These are phyloP conservation scores for Solanum pinnatisectum DNA, from an alignment of 257 asterid species.

Conservation along the genomic window DNA sequence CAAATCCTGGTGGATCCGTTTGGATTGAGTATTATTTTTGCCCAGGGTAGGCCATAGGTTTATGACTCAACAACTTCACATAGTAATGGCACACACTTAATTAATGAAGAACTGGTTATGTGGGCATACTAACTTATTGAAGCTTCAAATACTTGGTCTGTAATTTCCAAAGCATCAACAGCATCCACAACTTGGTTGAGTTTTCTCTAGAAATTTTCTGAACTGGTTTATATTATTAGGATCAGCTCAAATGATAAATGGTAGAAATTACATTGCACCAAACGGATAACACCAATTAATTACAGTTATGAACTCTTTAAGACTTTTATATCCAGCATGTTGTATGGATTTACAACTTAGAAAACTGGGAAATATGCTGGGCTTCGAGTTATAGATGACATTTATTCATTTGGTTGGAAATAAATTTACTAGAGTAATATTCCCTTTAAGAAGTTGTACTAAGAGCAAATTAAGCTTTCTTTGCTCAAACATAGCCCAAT, in stretches of 20 bases:
- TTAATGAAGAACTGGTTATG: neutral
- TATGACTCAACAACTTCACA: neutral
- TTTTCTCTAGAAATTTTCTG: neutral
- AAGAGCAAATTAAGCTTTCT: neutral
- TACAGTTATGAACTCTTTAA: neutral
- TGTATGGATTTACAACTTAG: neutral
- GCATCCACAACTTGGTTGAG: neutral
- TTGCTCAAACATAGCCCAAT: neutral
- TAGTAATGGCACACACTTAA: neutral
- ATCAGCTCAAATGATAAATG: neutral
- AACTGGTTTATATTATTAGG: neutral
- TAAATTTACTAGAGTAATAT: neutral
- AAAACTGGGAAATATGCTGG: neutral
- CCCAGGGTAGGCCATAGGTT: neutral
- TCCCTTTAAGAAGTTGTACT: neutral
- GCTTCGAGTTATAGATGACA: neutral
- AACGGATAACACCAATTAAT: neutral
- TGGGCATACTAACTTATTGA: neutral
- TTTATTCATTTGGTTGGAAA: neutral
- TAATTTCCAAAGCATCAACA: neutral
- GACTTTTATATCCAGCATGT: neutral
- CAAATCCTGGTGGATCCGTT: neutral
- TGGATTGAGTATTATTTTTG: neutral
- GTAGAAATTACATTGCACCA: neutral
- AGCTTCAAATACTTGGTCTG: neutral